phyloP scores from a whole-genome alignment of 208 protist species.

The Tritrichomonas foetus region DNA sequence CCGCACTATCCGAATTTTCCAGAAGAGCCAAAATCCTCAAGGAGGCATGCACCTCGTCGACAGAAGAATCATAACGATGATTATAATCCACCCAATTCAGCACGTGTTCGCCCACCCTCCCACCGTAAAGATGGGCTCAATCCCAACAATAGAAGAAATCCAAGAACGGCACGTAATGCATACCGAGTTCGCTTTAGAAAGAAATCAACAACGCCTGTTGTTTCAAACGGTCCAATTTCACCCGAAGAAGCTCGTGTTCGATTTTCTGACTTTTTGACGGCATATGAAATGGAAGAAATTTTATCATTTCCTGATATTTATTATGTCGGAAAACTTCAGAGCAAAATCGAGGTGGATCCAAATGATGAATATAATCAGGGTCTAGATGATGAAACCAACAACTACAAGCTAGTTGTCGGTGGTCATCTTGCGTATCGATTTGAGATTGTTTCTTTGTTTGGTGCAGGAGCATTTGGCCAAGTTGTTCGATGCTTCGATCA shows the following conservation, averaged over 20 bases:
- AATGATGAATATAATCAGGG: not conserved
- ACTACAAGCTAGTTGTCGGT: not conserved
- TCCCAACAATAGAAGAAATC: too few species aligned
- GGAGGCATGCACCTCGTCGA: too few species aligned
- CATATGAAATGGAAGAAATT: slow-evolving; percentile 28
- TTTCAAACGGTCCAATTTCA: not conserved
- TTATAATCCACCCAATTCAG: too few species aligned
- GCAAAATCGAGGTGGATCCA: not conserved
- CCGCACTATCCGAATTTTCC: too few species aligned
- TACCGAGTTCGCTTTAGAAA: too few species aligned
- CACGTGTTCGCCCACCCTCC: too few species aligned
- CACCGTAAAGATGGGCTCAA: too few species aligned
- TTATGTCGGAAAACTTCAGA: not conserved
- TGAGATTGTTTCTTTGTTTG: slow-evolving; percentile 69
- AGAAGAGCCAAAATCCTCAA: too few species aligned
- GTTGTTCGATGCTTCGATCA: slow-evolving; percentile 73
- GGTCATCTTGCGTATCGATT: slow-evolving; percentile 66
- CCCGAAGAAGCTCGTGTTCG: not conserved
- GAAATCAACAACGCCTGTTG: not conserved
- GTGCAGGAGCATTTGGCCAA: slow-evolving; percentile 79
- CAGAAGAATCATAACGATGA: too few species aligned
- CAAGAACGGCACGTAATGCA: too few species aligned
- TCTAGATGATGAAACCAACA: not conserved
- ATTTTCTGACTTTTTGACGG: not conserved
- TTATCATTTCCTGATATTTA: not conserved